Evolutionary conservation across 192 early-diverging fungal species (phyloP), one percentile per base, ranked within the genome.

Genomic region (Spizellomyces sp.): DNA sequence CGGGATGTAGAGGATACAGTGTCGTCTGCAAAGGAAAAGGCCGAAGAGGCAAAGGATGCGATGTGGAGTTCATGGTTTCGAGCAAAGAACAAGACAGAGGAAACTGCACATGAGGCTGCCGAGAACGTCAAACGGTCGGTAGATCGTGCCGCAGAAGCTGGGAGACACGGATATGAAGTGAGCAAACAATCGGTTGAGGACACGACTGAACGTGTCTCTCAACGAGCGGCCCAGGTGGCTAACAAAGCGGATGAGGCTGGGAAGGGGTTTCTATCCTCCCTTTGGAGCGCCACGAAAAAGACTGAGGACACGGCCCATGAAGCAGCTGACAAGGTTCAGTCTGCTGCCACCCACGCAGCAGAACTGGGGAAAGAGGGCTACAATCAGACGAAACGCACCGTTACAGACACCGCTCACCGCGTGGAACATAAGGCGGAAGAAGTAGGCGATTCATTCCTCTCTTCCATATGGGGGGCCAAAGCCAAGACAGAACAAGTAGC

Each of bases 51-150:
- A 10, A 59, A 57, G 15, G 19, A 67, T 47, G 19, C 66, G 8
- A 47, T 7, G 48, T 47, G 9, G 14, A 22, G 27, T 36, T 36
- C 27, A 14, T 68, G 66, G 66, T 68, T 56, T n/a, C 27, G 66
- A 6, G 66, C 66, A 41, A 68, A 68, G 36, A 58, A 55, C 14
- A 68, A 58, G 66, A 68, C 66, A 17, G 66, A 68, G 52, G 21
- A 68, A 58, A 22, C 58, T 17, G 66, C 66, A 6, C 8, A 10
- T 27, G 46, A 15, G 15, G 66, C 43, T 14, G 55, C 48, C 7
- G 14, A 56, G n/a, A 68, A 68, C 36, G 66, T 50, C 8, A 52
- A 56, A n/a, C 27, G 27, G 3, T 36, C 27, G 1, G 27, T 36
- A 36, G 27, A 36, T 19, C 5, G 54, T n/a, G 54, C 22, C 5